Conservation (phyloP, 352 stramenopile genomes). For the Thraustotheca clavata region DNA sequence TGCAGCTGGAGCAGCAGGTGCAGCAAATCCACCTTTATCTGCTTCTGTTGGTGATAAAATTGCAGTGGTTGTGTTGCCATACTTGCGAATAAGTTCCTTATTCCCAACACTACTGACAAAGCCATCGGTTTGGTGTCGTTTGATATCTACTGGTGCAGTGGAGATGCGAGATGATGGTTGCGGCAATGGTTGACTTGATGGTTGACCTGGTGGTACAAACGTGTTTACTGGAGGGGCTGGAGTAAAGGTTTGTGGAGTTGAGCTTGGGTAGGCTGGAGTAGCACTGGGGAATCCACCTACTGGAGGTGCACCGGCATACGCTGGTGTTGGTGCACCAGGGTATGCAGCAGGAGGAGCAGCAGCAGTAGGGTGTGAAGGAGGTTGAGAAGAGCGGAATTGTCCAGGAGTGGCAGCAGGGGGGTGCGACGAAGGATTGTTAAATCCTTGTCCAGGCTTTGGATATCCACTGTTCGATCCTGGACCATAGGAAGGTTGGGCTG, state of each 20-base stretch:
- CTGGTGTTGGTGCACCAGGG: background rate
- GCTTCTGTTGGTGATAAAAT: conserved; percentile 41
- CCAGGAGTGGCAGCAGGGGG: conserved; percentile 1
- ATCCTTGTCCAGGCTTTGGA: background rate
- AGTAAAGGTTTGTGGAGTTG: conserved; percentile 14
- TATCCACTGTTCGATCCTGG: background rate
- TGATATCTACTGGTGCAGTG: conserved; percentile 76
- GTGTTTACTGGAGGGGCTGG: too few relatives aligned
- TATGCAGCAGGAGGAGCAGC: background rate
- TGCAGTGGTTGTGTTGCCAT: conserved; percentile 61
- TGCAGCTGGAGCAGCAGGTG: conserved; percentile 21
- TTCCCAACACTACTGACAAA: conserved; percentile 81
- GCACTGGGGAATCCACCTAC: background rate
- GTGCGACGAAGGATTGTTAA: background rate
- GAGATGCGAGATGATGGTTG: conserved; percentile 58
- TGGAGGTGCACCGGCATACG: background rate
- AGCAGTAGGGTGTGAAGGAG: conserved; percentile 28
- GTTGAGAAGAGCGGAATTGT: conserved; percentile 23
- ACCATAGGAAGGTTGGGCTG: background rate
- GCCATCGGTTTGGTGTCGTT: conserved; percentile 67
- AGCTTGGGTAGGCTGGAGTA: conserved; percentile 27
- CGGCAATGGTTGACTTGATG: conserved; percentile 22
- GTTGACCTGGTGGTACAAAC: conserved; percentile 31
- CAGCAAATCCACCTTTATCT: conserved; percentile 17
- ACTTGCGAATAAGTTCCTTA: conserved; percentile 81